A percentile compares a stretch with the other conserved stretches of the same genome.
Evolutionary conservation across 2,329 filamentous ascomycete species (phyloP).

Genomic region (Aureobasidium sp.): DNA sequence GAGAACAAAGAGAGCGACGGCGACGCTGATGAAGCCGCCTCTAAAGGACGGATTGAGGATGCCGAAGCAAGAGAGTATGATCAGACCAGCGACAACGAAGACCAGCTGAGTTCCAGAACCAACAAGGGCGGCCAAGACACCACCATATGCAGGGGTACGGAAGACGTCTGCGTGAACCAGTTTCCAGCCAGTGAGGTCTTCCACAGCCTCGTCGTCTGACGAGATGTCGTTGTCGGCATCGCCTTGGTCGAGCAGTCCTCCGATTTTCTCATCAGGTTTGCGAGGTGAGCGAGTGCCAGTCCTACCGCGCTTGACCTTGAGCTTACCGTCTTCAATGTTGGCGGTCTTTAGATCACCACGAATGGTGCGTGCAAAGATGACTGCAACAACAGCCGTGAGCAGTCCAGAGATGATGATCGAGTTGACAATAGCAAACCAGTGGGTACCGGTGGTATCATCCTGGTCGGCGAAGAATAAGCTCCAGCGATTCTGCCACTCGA

Average conservation of each 20-base stretch:
- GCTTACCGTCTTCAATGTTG: slow-evolving; percentile 57
- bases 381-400: slow-evolving; percentile 68
- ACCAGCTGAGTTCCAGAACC: slow-evolving; percentile 82
- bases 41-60: slow-evolving; percentile 79
- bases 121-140: slow-evolving; percentile 68
- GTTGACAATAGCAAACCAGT: slow-evolving; percentile 85
- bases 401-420: slow-evolving; percentile 75
- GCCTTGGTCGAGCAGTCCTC: slow-evolving; percentile 51
- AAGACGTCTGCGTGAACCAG: slow-evolving; percentile 84
- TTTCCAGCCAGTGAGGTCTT: slow-evolving; percentile 84
- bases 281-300: slow-evolving; percentile 33
- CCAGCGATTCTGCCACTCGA: slow-evolving; percentile 82
- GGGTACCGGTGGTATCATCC: slow-evolving; percentile 69
- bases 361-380: slow-evolving; percentile 72
- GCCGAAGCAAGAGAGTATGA: slow-evolving; percentile 62
- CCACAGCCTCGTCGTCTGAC: slow-evolving; percentile 63
- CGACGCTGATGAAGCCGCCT: slow-evolving; percentile 82
- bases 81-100: slow-evolving; percentile 68
- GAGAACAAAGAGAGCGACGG: slow-evolving; percentile 72
- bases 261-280: slow-evolving; percentile 45
- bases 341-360: slow-evolving; percentile 64
- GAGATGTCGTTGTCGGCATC: slow-evolving; percentile 12
- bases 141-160: slow-evolving; percentile 60
- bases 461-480: slow-evolving; percentile 86
- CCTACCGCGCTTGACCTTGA: slow-evolving; percentile 35